phyloP scores from a whole-genome alignment of 1,284 basidiomycete species.

The Fomes fomentarius region DNA sequence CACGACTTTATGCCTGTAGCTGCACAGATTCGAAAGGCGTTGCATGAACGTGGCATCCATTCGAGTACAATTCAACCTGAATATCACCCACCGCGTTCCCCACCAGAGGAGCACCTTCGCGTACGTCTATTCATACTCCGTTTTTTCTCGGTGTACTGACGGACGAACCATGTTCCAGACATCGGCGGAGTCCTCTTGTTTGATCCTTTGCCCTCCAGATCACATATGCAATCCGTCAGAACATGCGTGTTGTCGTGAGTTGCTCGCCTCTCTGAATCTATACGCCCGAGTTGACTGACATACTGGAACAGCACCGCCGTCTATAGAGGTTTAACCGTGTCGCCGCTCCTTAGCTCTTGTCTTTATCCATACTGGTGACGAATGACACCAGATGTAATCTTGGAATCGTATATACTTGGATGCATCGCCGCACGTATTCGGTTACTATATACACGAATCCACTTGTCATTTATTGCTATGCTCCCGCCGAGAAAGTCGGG shows the following conservation, averaged over 20 bases:
- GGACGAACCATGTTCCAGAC: constrained; percentile 24
- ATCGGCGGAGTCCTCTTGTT: constrained; percentile 38
- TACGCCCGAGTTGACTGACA: constrained; percentile 6
- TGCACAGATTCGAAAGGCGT: constrained; percentile 76
- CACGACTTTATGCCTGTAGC: constrained; percentile 94
- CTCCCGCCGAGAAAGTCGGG: constrained; percentile 61
- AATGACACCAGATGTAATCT: constrained; percentile 4
- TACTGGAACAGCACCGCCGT: constrained; percentile 46
- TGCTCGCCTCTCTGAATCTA: not conserved
- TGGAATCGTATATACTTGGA: too few species aligned
- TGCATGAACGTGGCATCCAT: constrained; percentile 95
- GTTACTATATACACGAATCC: not conserved
- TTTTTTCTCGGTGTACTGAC: constrained; percentile 39
- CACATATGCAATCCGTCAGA: constrained; percentile 68
- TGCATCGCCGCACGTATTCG: not conserved
- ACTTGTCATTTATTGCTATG: constrained; percentile 16
- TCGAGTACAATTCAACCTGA: constrained; percentile 91
- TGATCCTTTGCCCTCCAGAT: constrained; percentile 57
- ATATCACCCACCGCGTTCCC: constrained; percentile 51
- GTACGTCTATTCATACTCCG: constrained; percentile 41
- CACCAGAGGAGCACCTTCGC: constrained; percentile 50
- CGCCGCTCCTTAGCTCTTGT: not conserved
- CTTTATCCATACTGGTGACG: not conserved
- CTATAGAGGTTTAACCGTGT: constrained; percentile 39
- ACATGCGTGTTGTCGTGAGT: constrained; percentile 82